Evolutionary conservation across 768 basidiomycete species (phyloP), one percentile per base, ranked within the genome.

Genomic region (Suillus bovinus): DNA sequence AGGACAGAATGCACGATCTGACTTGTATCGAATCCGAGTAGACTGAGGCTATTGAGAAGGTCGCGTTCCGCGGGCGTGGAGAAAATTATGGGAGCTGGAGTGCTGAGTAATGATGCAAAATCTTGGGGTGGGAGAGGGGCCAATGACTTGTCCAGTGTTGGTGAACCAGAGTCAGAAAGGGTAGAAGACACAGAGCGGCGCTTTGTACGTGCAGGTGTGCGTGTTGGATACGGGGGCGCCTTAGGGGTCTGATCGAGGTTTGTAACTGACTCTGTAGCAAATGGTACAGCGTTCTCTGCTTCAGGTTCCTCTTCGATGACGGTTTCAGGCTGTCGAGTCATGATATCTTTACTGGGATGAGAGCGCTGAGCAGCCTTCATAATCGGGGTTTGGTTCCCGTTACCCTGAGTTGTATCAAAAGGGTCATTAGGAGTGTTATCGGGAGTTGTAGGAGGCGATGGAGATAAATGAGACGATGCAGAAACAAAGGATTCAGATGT

Each of bases 1-100:
- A 91, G 80, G 14, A 99, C 97, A 0, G 91, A 93, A 72, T 99
- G 96, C n/a, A 90, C 89, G 56, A 98, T 89, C 76, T 99, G 96
- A 17, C 91, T 93, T 0, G 91, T 93, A 74, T 99, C 97, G 63
- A 99, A 87, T 0, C 97, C 96, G 6, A 97, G 78, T 29, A 74
- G 68, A 61, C 88, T 87, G 47, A 99, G 79, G 3, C 77, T 80
- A 63, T 91, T 91, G 33, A 99, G 78, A 16, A 99, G 78, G 22
- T 90, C 83, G 47, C 93, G 84, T 71, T 99, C 96, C 8, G 86
- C 77, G 0, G 88, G 80, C 0, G 93, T 93, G 10, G 93, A 90
- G 74, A 99, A 97, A n/a, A 93, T 90, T 49, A 93, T 84, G 0
- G 93, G 86, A 0, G 88, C 84, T 0, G 87, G 87, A 4, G 86